A percentile compares a stretch with the other conserved stretches of the same genome.
Conservation (phyloP, 2,329 filamentous ascomycete species). For the Trichoderma harzianum region DNA sequence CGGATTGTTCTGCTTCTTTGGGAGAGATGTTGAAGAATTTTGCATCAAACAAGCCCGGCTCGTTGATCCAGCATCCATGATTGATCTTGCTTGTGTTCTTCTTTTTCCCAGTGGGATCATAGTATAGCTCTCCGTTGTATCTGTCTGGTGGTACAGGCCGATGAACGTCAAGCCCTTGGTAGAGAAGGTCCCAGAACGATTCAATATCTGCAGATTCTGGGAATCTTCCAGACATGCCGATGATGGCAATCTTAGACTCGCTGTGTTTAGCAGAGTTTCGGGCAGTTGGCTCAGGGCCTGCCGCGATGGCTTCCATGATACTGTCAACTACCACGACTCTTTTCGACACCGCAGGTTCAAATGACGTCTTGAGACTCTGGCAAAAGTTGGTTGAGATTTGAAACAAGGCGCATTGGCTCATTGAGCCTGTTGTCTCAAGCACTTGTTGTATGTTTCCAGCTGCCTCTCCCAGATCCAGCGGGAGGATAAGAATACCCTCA, state of each 20-base stretch:
- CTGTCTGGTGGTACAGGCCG: slow-evolving; percentile 59
- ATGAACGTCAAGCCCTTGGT: slow-evolving; percentile 65
- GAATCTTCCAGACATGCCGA: slow-evolving; percentile 56
- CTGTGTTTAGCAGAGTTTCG: neutral
- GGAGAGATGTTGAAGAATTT: slow-evolving; percentile 83
- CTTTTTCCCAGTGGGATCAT: slow-evolving; percentile 62
- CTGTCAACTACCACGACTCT: neutral
- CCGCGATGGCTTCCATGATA: neutral
- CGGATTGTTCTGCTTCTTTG: slow-evolving; percentile 69
- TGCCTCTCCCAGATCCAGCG: neutral
- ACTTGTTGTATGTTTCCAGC: neutral
- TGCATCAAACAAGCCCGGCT: slow-evolving; percentile 71
- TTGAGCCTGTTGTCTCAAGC: neutral
- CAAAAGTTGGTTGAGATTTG: neutral
- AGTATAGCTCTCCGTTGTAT: slow-evolving; percentile 65
- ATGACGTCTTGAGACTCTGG: neutral
- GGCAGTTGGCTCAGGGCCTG: neutral
- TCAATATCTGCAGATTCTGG: slow-evolving; percentile 40
- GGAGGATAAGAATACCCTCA: slow-evolving; percentile 2
- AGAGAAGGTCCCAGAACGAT: slow-evolving; percentile 61
- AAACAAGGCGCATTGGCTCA: neutral
- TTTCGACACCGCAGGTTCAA: neutral
- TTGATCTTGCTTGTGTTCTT: slow-evolving; percentile 68
- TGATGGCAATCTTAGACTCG: slow-evolving; percentile 68
- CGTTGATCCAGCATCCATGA: slow-evolving; percentile 67